Evolutionary conservation across 2,329 filamentous ascomycete genomes (phyloP), one percentile per base, ranked within the genome.

Genomic region (Neospermospora avenae): DNA sequence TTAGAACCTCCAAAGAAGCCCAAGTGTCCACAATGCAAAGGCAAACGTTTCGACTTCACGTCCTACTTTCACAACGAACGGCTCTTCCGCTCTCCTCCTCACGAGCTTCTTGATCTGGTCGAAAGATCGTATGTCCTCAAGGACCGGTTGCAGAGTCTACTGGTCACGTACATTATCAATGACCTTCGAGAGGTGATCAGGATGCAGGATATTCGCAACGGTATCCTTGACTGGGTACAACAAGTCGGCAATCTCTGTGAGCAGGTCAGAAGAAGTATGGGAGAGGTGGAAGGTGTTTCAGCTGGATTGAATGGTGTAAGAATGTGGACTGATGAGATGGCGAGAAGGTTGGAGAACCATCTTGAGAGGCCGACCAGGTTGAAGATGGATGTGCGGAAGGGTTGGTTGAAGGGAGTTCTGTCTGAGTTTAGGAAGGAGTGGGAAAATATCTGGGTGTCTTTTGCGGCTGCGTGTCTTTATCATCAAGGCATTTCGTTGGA

Each of bases 11-110:
- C n/a, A 20, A 24, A 4, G 28, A 54, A 28, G 3, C 55, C 57
- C 10, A 49, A 53, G 14, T 70, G 68, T 34, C 54, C 57, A 8
- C 49, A 60, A 28, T 70, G 68, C 58, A 68, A 64, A 60, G 68
- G 68, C 11, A 55, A 63, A 16, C 65, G 64, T 16, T 69, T 68
- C 55, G 59, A 62, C 51, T 70, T 67, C 63, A 68, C 62, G 14
- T 44, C 63, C 3, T 70, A 70, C 49, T 70, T 70, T 57, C 68
- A 70, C 55, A 69, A 69, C 48, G 58, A 44, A 3, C 56, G 45
- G 1, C 56, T 69, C 51, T 69, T 69, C 58, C 16, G 56, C 14
- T 44, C 59, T 13, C 67, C 67, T 58, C 68, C 68, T 25, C 68
- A 70, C 39, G 59, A 57, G 8, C 52, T 70, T 1, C 59, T 70